Evolutionary conservation across 805 yeast genomes (phyloP), one percentile per base, ranked within the genome.

Genomic region (Saturnispora quitensis): DNA sequence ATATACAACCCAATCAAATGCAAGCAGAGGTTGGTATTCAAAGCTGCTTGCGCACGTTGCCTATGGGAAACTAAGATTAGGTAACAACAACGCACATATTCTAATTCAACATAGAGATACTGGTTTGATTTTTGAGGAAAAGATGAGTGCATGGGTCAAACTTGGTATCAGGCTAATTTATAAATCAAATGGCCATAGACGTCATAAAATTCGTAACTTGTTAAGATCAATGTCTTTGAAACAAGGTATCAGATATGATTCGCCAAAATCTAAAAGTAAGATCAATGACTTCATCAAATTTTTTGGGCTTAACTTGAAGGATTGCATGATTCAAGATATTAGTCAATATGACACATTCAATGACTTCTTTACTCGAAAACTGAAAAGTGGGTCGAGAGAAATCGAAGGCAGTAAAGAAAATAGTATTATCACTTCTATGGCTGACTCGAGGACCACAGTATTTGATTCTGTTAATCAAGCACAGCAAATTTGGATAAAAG

Each of bases 81-180:
- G 97, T 2, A 82, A 84, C 24, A 88, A 91, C 62, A 89, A 95
- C 46, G 99, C 97, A 9, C 91, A 91, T 62, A 91, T 93, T 31
- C 71, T 93, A 47, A 97, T 91, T 2, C 98, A 93, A 65, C 97
- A 93, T 64, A 74, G 99, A 55, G 73, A 77, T 17, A 84, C 97
- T 0, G 99, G 99, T 0, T 76, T 87, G 45, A 80, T 91, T n/a
- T 67, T 86, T 62, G 98, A 91, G 64, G 99, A 91, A 61, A 89
- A 89, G 60, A 91, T 93, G 86, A 83, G 90, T 53, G 80, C 86
- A 1, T 87, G 87, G 60, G 93, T 93, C 10, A 73, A 97, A 47
- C 63, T 93, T 36, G 99, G 98, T 0, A 91, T 91, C 50, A 68
- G 97, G 43, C 68, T 91, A 43, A 70, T 91, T 2, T 91, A 91